phyloP scores from a whole-genome alignment of 352 stramenopile genomes.

The Phytophthora quininea region DNA sequence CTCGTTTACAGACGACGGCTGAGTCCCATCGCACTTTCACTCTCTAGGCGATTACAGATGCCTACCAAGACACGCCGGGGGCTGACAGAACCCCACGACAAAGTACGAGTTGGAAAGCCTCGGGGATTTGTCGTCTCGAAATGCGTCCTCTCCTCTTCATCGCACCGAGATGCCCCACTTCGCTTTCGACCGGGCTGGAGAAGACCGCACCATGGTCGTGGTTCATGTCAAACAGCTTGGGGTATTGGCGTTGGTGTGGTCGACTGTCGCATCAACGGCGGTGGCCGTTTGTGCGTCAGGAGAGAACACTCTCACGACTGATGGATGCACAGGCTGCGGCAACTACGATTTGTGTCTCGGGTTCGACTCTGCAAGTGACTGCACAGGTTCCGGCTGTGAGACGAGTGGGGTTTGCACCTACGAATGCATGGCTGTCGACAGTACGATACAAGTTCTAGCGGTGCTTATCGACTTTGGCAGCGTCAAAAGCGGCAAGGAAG shows the following conservation, averaged over 20 bases:
- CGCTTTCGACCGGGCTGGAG: too few species aligned
- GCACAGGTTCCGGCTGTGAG: constrained; percentile 29
- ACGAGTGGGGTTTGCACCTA: constrained; percentile 27
- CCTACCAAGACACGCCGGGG: too few species aligned
- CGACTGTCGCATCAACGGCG: constrained; percentile 1
- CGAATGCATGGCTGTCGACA: constrained; percentile 26
- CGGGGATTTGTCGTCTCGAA: neutral
- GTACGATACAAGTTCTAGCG: constrained; percentile 13
- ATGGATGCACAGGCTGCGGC: constrained; percentile 29
- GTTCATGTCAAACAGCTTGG: neutral
- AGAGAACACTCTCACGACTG: constrained; percentile 28
- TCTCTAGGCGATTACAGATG: too few species aligned
- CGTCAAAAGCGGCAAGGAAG: constrained; percentile 35
- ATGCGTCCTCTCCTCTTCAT: neutral
- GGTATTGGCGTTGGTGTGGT: neutral
- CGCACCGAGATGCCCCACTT: neutral
- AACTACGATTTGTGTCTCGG: constrained; percentile 32
- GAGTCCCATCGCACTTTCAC: too few species aligned
- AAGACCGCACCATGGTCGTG: too few species aligned
- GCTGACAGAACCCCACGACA: neutral
- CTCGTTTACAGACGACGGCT: too few species aligned
- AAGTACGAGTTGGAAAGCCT: neutral
- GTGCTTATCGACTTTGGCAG: constrained; percentile 39
- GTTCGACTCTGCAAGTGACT: constrained; percentile 21
- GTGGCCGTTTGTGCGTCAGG: constrained; percentile 26